phyloP scores from a whole-genome alignment of 306 rosid species.

The Clitoria ternatea region DNA sequence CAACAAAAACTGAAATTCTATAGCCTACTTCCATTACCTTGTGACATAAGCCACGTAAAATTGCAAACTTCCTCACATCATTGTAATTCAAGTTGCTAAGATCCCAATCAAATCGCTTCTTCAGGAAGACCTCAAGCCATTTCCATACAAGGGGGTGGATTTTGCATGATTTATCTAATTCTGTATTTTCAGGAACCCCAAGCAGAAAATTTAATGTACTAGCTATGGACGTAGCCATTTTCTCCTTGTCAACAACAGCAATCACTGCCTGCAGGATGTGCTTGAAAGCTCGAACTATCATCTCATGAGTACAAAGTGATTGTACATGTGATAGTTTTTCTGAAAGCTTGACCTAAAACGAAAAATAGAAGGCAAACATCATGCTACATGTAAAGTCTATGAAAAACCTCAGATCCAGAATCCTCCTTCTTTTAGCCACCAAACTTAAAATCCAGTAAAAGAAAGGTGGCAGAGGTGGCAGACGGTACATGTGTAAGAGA shows the following conservation, averaged over 20 bases:
- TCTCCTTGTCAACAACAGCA: constrained; percentile 50
- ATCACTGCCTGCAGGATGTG: constrained; percentile 86
- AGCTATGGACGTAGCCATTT: constrained; percentile 64
- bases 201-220: constrained; percentile 69
- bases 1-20: not conserved
- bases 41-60: constrained; percentile 80
- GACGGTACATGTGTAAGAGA: not conserved
- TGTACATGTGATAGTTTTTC: constrained; percentile 84
- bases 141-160: constrained; percentile 69
- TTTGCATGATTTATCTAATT: constrained; percentile 42
- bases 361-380: constrained; percentile 22
- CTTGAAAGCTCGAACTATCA: constrained; percentile 89
- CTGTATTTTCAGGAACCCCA: constrained; percentile 58
- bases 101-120: constrained; percentile 74
- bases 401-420: not conserved
- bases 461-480: not conserved
- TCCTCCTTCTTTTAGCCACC: not conserved
- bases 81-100: constrained; percentile 51
- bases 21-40: constrained; percentile 47
- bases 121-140: constrained; percentile 73
- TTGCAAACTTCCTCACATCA: constrained; percentile 69
- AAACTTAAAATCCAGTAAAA: not conserved
- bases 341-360: constrained; percentile 78
- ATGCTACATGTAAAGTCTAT: not conserved
- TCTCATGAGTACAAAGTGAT: constrained; percentile 81